These are phyloP conservation scores for Casuarina equisetifolia DNA, from an alignment of 306 rosid species.

Conservation along the genomic window DNA sequence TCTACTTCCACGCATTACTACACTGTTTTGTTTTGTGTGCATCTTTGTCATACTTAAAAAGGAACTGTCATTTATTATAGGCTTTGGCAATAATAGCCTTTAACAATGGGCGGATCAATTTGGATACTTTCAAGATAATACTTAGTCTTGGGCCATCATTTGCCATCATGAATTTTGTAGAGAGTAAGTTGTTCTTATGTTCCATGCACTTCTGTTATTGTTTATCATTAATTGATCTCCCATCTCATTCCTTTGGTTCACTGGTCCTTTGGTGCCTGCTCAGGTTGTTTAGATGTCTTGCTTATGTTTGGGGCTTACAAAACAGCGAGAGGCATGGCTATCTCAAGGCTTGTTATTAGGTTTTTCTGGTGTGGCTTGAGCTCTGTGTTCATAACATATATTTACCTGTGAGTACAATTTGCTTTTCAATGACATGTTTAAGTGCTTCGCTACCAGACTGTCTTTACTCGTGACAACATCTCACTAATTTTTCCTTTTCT, in stretches of 20 bases:
- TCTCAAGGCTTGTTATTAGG: conserved; percentile 88
- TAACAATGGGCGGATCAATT: conserved; percentile 46
- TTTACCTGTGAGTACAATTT: conserved; percentile 68
- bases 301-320: conserved; percentile 95
- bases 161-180: conserved; percentile 79
- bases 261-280: conserved; percentile 17
- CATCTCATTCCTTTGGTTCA: conserved; percentile 17
- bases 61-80: conserved; percentile 41
- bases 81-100: conserved; percentile 87
- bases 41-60: conserved; percentile 18
- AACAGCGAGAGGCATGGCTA: conserved; percentile 96
- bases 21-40: conserved; percentile 16
- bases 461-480: conserved; percentile 13
- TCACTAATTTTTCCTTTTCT: conserved; percentile 14
- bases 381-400: conserved; percentile 67
- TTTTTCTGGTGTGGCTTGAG: conserved; percentile 89
- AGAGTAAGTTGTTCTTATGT: conserved; percentile 53
- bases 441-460: conserved; percentile 8
- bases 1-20: conserved; percentile 20
- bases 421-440: conserved; percentile 6
- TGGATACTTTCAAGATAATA: conserved; percentile 63
- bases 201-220: conserved; percentile 13
- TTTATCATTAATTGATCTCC: conserved; percentile 10
- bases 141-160: conserved; percentile 93
- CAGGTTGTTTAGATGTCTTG: conserved; percentile 80